Percentiles rank a stretch among this genome's conserved stretches.
Conservation (phyloP, 1,139 yeast species). For the Kurtzmaniella quercitrusa region DNA sequence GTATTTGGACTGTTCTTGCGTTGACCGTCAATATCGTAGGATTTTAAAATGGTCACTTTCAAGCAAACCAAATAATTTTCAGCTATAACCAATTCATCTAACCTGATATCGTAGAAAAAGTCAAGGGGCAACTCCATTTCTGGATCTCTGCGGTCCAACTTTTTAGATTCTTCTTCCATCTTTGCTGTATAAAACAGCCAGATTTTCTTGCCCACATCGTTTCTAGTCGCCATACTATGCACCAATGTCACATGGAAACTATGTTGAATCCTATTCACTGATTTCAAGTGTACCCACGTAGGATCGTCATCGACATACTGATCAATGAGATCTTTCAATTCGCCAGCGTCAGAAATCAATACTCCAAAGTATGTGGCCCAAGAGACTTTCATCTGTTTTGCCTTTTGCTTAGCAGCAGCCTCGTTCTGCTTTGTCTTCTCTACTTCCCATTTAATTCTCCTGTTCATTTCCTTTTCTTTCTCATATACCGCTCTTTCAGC, state of each 20-base stretch:
- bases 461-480: conserved; percentile 9
- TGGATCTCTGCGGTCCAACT: conserved; percentile 9
- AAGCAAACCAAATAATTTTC: conserved; percentile 53
- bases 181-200: conserved; percentile 8
- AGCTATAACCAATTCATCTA: conserved; percentile 46
- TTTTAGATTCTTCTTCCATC: conserved; percentile 19
- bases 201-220: conserved; percentile 15
- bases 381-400: conserved; percentile 11
- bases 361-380: conserved; percentile 1
- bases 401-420: conserved; percentile 8
- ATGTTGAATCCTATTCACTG: conserved; percentile 40
- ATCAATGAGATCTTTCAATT: conserved; percentile 8
- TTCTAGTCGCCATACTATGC: conserved; percentile 40
- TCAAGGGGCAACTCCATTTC: conserved; percentile 10
- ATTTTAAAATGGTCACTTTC: conserved; percentile 37
- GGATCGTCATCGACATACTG: conserved; percentile 11
- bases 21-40: conserved; percentile 19
- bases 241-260: conserved; percentile 77
- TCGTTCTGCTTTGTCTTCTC: conserved; percentile 4
- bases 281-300: conserved; percentile 27
- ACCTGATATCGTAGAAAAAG: conserved; percentile 32
- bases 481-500: no score
- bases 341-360: conserved; percentile 11
- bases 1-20: conserved; percentile 15
- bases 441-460: conserved; percentile 13